Evolutionary conservation across 2,329 filamentous ascomycete genomes (phyloP).

Genomic region (Aspergillus sclerotialis): DNA sequence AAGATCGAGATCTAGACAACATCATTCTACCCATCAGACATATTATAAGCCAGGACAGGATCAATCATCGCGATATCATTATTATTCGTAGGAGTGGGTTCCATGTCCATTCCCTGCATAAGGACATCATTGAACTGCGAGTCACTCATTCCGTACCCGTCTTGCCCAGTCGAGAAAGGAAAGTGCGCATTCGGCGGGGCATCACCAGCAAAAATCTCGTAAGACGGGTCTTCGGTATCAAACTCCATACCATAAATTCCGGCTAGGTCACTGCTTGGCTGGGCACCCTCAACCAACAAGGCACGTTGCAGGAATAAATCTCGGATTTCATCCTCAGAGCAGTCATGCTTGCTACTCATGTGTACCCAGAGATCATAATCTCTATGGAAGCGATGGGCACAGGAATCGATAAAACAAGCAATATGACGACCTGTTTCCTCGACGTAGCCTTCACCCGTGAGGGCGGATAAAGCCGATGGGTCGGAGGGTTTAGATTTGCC

Average conservation of each 20-base stretch:
- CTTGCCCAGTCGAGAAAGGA: background rate
- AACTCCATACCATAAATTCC: conserved; percentile 33
- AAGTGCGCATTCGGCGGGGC: background rate
- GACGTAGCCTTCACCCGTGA: conserved; percentile 52
- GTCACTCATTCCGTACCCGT: background rate
- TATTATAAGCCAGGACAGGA: conserved; percentile 24
- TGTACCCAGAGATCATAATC: conserved; percentile 54
- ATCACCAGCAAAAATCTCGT: conserved; percentile 7
- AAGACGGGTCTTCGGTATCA: conserved; percentile 15
- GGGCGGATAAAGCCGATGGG: conserved; percentile 36
- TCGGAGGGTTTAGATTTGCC: conserved; percentile 9
- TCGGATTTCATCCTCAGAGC: conserved; percentile 33
- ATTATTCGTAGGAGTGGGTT: conserved; percentile 17
- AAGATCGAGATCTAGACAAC: too few species aligned
- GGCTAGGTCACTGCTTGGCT: conserved; percentile 19
- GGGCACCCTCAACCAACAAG: conserved; percentile 24
- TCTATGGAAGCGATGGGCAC: conserved; percentile 49
- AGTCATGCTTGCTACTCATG: conserved; percentile 40
- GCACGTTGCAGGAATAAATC: conserved; percentile 34
- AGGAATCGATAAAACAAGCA: conserved; percentile 44
- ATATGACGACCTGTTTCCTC: conserved; percentile 44
- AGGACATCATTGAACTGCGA: background rate
- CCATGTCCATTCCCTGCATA: conserved; percentile 16
- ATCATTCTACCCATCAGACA: conserved; percentile 14
- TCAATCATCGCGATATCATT: conserved; percentile 29